Conservation (phyloP, 305 asterid species). For the Plantago coronopus region DNA sequence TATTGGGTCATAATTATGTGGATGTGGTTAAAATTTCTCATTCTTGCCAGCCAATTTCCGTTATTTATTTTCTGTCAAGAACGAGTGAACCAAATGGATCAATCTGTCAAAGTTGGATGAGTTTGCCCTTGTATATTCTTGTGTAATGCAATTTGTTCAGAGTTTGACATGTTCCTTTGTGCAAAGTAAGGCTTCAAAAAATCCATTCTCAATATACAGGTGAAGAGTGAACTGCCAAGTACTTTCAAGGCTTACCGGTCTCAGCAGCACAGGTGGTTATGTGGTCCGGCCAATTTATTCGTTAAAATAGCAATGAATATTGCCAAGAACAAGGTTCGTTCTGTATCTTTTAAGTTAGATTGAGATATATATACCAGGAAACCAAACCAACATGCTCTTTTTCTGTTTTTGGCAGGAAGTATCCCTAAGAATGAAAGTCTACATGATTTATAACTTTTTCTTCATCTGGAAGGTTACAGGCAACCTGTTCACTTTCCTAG, state of each 20-base stretch:
- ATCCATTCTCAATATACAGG: conserved; percentile 32
- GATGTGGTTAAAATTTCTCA: too few species aligned
- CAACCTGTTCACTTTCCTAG: neutral
- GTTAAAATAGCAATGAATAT: conserved; percentile 54
- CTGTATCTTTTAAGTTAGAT: neutral
- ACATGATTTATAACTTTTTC: conserved; percentile 4
- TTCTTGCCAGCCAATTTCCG: too few species aligned
- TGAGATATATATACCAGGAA: neutral
- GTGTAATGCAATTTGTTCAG: too few species aligned
- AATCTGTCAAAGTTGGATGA: too few species aligned
- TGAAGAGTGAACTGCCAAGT: conserved; percentile 66
- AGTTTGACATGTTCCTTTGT: too few species aligned
- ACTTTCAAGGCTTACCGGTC: conserved; percentile 59
- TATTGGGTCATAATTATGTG: too few species aligned
- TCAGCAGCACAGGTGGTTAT: conserved; percentile 71
- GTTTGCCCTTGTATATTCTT: too few species aligned
- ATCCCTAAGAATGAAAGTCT: conserved; percentile 4
- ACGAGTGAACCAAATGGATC: too few species aligned
- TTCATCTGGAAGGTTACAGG: conserved; percentile 1
- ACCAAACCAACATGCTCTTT: neutral
- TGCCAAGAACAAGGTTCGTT: conserved; percentile 46
- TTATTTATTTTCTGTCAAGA: too few species aligned
- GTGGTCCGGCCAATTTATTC: conserved; percentile 69
- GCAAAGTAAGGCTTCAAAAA: neutral
- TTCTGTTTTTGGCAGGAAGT: neutral